Evolutionary conservation across 345 rosid genomes (phyloP).

Genomic region (Trapa incisa): DNA sequence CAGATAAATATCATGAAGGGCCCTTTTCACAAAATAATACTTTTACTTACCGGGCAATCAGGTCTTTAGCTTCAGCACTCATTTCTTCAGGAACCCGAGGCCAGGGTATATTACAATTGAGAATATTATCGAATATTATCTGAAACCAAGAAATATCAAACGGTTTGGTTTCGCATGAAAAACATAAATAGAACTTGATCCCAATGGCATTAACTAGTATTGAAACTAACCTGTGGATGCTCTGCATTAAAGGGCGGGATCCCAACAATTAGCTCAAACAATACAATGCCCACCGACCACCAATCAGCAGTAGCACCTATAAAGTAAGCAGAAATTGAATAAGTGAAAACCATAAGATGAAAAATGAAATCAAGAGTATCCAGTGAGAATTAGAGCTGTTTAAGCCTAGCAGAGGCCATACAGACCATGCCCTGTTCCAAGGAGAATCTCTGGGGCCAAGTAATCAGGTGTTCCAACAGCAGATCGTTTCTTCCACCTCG

Average conservation of each 20-base stretch:
- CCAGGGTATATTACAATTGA: slow-evolving; percentile 97
- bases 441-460: slow-evolving; percentile 97
- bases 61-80: slow-evolving; percentile 76
- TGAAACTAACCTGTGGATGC: slow-evolving; percentile 55
- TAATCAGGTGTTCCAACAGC: slow-evolving; percentile 99
- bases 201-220: not conserved
- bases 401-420: slow-evolving; percentile 22
- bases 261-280: slow-evolving; percentile 89
- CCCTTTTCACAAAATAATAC: not conserved
- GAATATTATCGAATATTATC: slow-evolving; percentile 96
- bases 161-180: not conserved
- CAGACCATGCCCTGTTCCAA: slow-evolving; percentile 99
- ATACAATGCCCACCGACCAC: slow-evolving; percentile 99
- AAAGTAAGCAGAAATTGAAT: not conserved
- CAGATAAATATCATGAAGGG: not conserved
- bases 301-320: slow-evolving; percentile 98
- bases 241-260: slow-evolving; percentile 99
- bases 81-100: slow-evolving; percentile 74
- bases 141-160: slow-evolving; percentile 10
- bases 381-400: slow-evolving; percentile 16
- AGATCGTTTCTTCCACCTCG: slow-evolving; percentile 85
- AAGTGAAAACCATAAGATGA: not conserved
- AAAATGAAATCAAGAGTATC: not conserved
- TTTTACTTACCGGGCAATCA: slow-evolving; percentile 61
- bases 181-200: too few species aligned